Percentiles rank a stretch among this genome's conserved stretches.
Conservation (phyloP, 1,284 basidiomycete species). For the Athelia sp. region DNA sequence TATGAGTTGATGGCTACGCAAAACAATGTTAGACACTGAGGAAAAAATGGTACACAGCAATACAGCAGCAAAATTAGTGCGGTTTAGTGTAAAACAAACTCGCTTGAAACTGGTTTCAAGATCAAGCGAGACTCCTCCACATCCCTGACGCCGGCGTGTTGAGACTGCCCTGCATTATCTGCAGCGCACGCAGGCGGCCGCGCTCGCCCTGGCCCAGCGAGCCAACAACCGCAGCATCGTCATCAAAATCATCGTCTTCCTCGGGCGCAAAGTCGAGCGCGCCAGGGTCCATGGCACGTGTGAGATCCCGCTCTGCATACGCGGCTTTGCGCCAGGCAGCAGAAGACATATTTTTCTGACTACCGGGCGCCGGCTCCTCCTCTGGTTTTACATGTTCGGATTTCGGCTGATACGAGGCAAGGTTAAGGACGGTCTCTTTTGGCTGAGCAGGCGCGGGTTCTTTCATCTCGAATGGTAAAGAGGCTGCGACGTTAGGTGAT, state of each 20-base stretch:
- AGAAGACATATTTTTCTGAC: slow-evolving; percentile 29
- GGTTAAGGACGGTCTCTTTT: slow-evolving; percentile 30
- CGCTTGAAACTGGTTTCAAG: neutral
- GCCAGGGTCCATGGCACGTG: slow-evolving; percentile 61
- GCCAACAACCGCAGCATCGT: slow-evolving; percentile 15
- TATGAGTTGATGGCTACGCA: too few species aligned
- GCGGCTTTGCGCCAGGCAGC: slow-evolving; percentile 48
- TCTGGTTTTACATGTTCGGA: slow-evolving; percentile 34
- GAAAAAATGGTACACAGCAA: too few species aligned
- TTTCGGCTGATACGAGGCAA: slow-evolving; percentile 53
- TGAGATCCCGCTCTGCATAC: slow-evolving; percentile 64
- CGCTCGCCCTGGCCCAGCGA: slow-evolving; percentile 32
- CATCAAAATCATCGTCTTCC: slow-evolving; percentile 34
- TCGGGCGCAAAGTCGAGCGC: slow-evolving; percentile 52
- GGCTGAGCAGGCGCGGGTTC: slow-evolving; percentile 28
- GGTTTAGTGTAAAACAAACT: too few species aligned
- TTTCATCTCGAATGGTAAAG: slow-evolving; percentile 56
- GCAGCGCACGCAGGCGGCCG: slow-evolving; percentile 54
- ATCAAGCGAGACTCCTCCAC: slow-evolving; percentile 70
- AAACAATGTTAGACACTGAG: too few species aligned
- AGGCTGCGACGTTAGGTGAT: slow-evolving; percentile 37
- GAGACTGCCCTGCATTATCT: slow-evolving; percentile 60
- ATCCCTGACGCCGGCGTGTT: slow-evolving; percentile 61
- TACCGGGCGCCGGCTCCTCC: slow-evolving; percentile 18
- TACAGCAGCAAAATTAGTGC: too few species aligned